Conservation (phyloP, 1,284 basidiomycete genomes). For the Inonotus obliquus region DNA sequence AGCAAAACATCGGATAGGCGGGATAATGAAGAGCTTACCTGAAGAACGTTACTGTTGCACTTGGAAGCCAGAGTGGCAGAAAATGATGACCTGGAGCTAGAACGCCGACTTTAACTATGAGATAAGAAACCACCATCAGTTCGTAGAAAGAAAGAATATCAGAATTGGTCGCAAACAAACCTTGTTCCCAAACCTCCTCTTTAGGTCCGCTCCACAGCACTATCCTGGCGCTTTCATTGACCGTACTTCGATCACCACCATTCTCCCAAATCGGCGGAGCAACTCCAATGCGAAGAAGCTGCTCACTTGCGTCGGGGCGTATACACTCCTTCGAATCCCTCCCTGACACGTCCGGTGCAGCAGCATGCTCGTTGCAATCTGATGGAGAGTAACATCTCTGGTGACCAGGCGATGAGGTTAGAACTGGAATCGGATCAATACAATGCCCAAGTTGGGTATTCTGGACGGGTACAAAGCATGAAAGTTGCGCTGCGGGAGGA, state of each 20-base stretch:
- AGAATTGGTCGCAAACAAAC: conserved; percentile 32
- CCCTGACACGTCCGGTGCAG: conserved; percentile 3
- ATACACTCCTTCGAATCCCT: conserved; percentile 34
- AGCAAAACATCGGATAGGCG: conserved; percentile 6
- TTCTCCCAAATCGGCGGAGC: conserved; percentile 19
- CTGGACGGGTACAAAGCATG: conserved; percentile 41
- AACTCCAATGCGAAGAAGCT: conserved; percentile 45
- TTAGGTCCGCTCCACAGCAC: conserved; percentile 66
- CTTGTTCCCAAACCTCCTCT: conserved; percentile 65
- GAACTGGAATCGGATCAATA: conserved; percentile 49
- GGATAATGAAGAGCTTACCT: conserved; percentile 33
- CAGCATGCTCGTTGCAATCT: conserved; percentile 34
- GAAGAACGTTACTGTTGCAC: conserved; percentile 35
- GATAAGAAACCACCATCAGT: neutral
- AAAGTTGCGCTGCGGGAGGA: conserved; percentile 21
- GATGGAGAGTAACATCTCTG: conserved; percentile 31
- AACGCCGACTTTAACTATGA: conserved; percentile 49
- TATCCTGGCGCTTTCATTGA: conserved; percentile 27
- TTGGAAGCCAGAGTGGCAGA: conserved; percentile 43
- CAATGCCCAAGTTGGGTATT: conserved; percentile 32
- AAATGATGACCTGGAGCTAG: conserved; percentile 42
- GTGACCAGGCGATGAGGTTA: conserved; percentile 29
- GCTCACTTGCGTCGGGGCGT: conserved; percentile 39
- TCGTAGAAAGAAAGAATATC: conserved; percentile 4
- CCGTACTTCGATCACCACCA: neutral